These are phyloP conservation scores for Ogataea glucozyma DNA, from an alignment of 805 yeast genomes.

Conservation along the genomic window DNA sequence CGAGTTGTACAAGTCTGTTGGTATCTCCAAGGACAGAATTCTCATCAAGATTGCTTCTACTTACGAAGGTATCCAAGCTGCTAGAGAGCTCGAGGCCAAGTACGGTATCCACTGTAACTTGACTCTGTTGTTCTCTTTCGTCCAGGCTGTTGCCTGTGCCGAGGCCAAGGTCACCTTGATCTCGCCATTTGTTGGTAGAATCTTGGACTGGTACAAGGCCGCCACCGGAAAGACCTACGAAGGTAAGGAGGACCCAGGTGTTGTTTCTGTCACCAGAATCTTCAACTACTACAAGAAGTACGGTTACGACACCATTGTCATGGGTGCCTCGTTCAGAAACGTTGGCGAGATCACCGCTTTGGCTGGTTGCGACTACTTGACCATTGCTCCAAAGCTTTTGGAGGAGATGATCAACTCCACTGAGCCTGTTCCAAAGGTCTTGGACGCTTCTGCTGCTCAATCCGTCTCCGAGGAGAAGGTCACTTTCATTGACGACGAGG, in stretches of 20 bases:
- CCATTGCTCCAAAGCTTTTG: conserved; percentile 90
- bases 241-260: conserved; percentile 93
- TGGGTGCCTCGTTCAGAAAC: conserved; percentile 99
- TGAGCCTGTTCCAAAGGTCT: conserved; percentile 77
- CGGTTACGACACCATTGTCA: conserved; percentile 95
- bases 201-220: conserved; percentile 97
- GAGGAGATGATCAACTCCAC: conserved; percentile 81
- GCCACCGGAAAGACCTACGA: conserved; percentile 85
- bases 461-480: conserved; percentile 65
- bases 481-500: conserved; percentile 79
- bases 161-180: conserved; percentile 95
- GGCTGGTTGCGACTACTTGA: conserved; percentile 96
- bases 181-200: conserved; percentile 99
- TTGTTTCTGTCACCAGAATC: conserved; percentile 79
- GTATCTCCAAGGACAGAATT: conserved; percentile 85
- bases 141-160: conserved; percentile 98
- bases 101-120: conserved; percentile 92
- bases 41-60: conserved; percentile 97
- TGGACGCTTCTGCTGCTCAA: conserved; percentile 67
- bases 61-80: conserved; percentile 99
- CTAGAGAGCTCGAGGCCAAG: conserved; percentile 88
- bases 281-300: conserved; percentile 98
- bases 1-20: conserved; percentile 78
- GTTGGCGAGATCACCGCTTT: conserved; percentile 91
- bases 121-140: conserved; percentile 91